Evolutionary conservation across 805 yeast species (phyloP), one percentile per base, ranked within the genome.

Genomic region (Saccharomycopsis sp.): DNA sequence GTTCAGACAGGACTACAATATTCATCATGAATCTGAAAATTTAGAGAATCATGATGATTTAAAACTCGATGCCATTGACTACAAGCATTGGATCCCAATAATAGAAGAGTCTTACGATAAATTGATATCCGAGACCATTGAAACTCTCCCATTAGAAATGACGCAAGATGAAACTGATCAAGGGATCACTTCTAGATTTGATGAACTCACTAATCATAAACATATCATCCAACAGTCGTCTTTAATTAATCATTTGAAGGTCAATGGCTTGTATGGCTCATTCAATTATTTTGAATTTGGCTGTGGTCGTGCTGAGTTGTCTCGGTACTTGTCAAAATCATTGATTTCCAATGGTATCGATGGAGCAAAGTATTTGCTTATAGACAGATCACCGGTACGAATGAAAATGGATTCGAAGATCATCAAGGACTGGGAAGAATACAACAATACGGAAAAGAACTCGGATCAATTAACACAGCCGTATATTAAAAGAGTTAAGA

Each of bases 151-250:
- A 42, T 35, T 57, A 52, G 48, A 58, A 49, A 51, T 54, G 51
- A 54, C 45, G 54, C 58, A 39, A 52, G 56, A 37, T 49, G 54
- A 43, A 46, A 55, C 40, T 53, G 61, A 23, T 31, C 53, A 43
- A 47, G 59, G 54, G 53, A 63, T 71, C 29, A 58, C 63, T 16
- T 55, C 58, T 7, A 64, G 88, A 47, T 63, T 75, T 38, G 62
- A 62, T 3, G 74, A 75, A 52, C 43, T 79, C 26, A 66, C 65
- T 19, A 77, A 79, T 58, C 74, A 70, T 50, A 87, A 87, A 56
- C 96, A 88, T 63, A 82, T 90, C 1, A 58, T 71, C 2, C 97
- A 88, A 59, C 97, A 88, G 59, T 72, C 88, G 0, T 82, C 94
- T 1, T 59, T 88, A 47, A 81, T 85, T 13, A 87, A 85, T 1